A percentile compares a stretch with the other conserved stretches of the same genome.
Conservation (phyloP, 2,329 filamentous ascomycete species). For the Ilyonectria sp. region DNA sequence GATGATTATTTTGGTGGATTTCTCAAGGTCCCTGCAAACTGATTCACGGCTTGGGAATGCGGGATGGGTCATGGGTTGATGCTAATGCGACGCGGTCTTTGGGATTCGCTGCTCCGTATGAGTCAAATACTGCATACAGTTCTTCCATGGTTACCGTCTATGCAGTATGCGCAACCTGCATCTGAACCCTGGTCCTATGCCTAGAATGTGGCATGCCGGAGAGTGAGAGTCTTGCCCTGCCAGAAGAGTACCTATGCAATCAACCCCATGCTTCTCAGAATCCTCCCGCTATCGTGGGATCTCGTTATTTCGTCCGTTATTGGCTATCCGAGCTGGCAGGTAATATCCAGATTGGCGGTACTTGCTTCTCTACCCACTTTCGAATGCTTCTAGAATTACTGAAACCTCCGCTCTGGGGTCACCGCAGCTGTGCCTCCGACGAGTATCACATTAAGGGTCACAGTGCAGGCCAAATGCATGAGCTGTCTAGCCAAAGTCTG, state of each 20-base stretch:
- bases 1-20: conserved; percentile 33
- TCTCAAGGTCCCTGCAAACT: conserved; percentile 21
- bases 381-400: too few relatives aligned
- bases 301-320: too few relatives aligned
- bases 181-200: neutral
- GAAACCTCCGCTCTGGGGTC: too few relatives aligned
- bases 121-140: neutral
- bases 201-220: neutral
- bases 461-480: neutral
- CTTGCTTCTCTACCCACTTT: too few relatives aligned
- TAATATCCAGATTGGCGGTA: too few relatives aligned
- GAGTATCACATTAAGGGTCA: too few relatives aligned
- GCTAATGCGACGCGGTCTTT: neutral
- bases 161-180: neutral
- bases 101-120: neutral
- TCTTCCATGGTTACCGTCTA: neutral
- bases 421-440: too few relatives aligned
- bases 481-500: neutral
- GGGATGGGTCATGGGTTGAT: neutral
- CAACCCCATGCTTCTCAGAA: neutral
- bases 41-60: neutral
- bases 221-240: neutral
- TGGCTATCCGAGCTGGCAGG: too few relatives aligned
- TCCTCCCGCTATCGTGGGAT: neutral
- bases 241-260: neutral